Evolutionary conservation across 176 grass and related monocot species (phyloP).

Genomic region (Cenchrus americanus): DNA sequence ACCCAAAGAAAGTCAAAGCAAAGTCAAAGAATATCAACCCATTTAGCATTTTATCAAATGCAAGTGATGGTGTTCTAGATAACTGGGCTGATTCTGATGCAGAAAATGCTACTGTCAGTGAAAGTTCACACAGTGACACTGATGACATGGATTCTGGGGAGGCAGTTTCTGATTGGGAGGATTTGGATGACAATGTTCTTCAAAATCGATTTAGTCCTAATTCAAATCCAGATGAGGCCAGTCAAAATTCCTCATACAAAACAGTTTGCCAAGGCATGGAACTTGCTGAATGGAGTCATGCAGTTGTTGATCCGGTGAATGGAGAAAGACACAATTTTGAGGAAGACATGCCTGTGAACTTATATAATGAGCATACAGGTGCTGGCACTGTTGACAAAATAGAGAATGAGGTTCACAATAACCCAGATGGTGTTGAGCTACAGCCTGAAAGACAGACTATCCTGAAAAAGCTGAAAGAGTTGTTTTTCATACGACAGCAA

Average conservation of each 20-base stretch:
- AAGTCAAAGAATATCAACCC: conserved; percentile 44
- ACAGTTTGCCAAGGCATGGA: conserved; percentile 42
- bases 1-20: conserved; percentile 23
- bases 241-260: conserved; percentile 46
- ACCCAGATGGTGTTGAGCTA: conserved; percentile 5
- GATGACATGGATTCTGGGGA: conserved; percentile 46
- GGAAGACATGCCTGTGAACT: conserved; percentile 37
- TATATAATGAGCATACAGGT: conserved; percentile 17
- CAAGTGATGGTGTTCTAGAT: conserved; percentile 34
- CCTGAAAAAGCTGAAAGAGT: conserved; percentile 56
- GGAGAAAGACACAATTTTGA: conserved; percentile 29
- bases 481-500: conserved; percentile 44
- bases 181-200: conserved; percentile 54
- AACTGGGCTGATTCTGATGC: conserved; percentile 44
- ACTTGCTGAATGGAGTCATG: conserved; percentile 18
- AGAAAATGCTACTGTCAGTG: conserved; percentile 28
- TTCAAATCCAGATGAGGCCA: conserved; percentile 31
- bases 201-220: conserved; percentile 33
- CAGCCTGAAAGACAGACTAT: conserved; percentile 43
- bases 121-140: conserved; percentile 31
- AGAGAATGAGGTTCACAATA: conserved; percentile 29
- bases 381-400: conserved; percentile 21
- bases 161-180: conserved; percentile 58
- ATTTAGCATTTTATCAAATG: conserved; percentile 47
- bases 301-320: conserved; percentile 36